These are phyloP conservation scores for Pseudogymnoascus sp. DNA, from an alignment of 2,329 filamentous ascomycete genomes.

Conservation along the genomic window DNA sequence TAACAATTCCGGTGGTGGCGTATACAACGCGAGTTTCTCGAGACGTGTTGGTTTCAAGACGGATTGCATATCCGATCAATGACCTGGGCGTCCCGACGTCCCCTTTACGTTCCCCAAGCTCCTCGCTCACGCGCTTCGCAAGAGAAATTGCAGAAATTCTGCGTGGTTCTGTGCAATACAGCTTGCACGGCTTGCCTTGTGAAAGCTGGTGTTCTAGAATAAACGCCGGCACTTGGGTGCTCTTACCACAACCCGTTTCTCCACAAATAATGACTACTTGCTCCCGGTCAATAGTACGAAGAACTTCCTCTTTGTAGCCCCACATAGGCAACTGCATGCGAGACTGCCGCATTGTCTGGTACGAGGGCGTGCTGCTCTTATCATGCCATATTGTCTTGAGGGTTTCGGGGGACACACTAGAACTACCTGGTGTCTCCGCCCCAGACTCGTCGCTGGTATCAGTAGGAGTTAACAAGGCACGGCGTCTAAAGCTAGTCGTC, in stretches of 20 bases:
- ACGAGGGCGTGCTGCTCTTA: constrained; percentile 50
- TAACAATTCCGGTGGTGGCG: constrained; percentile 86
- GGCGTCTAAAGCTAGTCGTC: constrained; percentile 64
- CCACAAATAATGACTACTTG: constrained; percentile 91
- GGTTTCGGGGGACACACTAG: constrained; percentile 25
- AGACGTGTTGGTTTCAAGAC: constrained; percentile 79
- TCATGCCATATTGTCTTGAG: constrained; percentile 51
- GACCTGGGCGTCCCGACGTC: constrained; percentile 78
- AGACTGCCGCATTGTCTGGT: constrained; percentile 68
- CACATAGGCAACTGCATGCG: constrained; percentile 85
- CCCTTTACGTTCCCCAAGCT: constrained; percentile 74
- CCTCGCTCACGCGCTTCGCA: constrained; percentile 85
- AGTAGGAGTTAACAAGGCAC: constrained; percentile 37
- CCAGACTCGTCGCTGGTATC: constrained; percentile 40
- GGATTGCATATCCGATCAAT: constrained; percentile 87
- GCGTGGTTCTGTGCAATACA: constrained; percentile 91
- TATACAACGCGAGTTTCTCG: constrained; percentile 79
- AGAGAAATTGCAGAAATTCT: constrained; percentile 94
- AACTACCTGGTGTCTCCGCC: constrained; percentile 27
- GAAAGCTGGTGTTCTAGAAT: constrained; percentile 82
- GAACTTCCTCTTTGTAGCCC: constrained; percentile 68
- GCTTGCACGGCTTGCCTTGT: constrained; percentile 72
- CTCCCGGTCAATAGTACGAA: constrained; percentile 66
- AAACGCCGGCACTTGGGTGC: constrained; percentile 92
- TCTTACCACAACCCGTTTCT: constrained; percentile 95